These are phyloP conservation scores for Fusarium floridanum DNA, from an alignment of 2,329 filamentous ascomycete species.

Conservation along the genomic window DNA sequence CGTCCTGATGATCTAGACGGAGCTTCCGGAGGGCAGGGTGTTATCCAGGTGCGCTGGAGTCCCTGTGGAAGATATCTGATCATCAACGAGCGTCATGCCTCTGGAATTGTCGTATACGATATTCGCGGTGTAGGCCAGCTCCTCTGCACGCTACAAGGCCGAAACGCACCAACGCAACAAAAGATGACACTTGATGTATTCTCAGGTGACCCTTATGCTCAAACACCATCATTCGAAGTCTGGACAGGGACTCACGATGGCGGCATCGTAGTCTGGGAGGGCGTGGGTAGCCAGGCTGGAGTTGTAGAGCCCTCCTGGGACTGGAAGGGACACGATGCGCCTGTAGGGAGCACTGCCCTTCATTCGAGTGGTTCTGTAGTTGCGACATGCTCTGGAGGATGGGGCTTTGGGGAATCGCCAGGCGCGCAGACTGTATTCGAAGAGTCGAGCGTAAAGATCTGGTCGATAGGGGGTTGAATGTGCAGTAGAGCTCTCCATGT, in stretches of 20 bases:
- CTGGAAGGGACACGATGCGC: constrained; percentile 62
- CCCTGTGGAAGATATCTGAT: constrained; percentile 73
- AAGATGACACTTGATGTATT: constrained; percentile 69
- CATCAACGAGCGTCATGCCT: constrained; percentile 70
- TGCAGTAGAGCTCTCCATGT: background rate
- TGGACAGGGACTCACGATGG: constrained; percentile 72
- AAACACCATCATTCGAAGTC: constrained; percentile 65
- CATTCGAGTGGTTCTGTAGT: constrained; percentile 68
- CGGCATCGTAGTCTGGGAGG: constrained; percentile 69
- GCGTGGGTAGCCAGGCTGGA: constrained; percentile 63
- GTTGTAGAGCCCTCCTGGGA: constrained; percentile 60
- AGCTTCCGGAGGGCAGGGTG: constrained; percentile 73
- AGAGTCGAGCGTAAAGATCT: constrained; percentile 44
- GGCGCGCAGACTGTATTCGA: constrained; percentile 34
- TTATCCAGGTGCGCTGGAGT: constrained; percentile 72
- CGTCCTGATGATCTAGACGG: constrained; percentile 69
- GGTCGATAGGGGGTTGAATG: constrained; percentile 41
- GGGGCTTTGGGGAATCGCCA: constrained; percentile 50
- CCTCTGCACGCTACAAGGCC: constrained; percentile 66
- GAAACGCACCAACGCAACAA: constrained; percentile 66
- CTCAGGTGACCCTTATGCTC: constrained; percentile 50
- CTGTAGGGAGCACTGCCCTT: constrained; percentile 64
- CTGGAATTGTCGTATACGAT: constrained; percentile 71
- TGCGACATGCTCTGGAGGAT: constrained; percentile 69
- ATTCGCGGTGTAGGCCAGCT: constrained; percentile 69